phyloP scores from a whole-genome alignment of 2,329 filamentous ascomycete species.

The Fusarium buxicola region DNA sequence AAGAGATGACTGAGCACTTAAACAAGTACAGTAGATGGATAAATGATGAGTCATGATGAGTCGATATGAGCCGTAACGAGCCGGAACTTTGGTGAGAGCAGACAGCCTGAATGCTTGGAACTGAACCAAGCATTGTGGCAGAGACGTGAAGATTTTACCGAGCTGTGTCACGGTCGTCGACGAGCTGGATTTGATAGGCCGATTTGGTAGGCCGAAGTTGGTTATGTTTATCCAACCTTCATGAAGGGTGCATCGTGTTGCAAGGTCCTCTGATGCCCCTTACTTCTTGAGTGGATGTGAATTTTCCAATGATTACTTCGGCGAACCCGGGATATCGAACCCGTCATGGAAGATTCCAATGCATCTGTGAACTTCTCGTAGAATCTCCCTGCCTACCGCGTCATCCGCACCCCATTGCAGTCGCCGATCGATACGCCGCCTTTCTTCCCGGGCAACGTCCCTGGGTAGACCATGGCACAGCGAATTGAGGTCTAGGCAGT shows the following conservation, averaged over 20 bases:
- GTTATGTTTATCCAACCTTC: background rate
- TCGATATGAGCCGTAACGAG: constrained; percentile 9
- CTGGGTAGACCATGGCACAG: constrained; percentile 46
- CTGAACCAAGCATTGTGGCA: background rate
- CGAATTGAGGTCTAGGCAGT: constrained; percentile 48
- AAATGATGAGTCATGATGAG: constrained; percentile 15
- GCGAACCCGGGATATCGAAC: constrained; percentile 6
- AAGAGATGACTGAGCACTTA: background rate
- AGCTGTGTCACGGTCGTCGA: constrained; percentile 15
- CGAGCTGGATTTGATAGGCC: constrained; percentile 38
- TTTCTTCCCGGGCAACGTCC: constrained; percentile 46
- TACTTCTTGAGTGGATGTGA: background rate
- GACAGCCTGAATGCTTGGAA: constrained; percentile 1
- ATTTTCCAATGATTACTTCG: constrained; percentile 1
- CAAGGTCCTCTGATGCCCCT: background rate
- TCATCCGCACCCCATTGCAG: constrained; percentile 49
- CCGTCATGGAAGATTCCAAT: constrained; percentile 38
- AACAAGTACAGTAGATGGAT: background rate
- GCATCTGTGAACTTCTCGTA: constrained; percentile 40
- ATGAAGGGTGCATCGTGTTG: background rate
- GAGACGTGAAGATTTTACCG: background rate
- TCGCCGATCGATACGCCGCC: constrained; percentile 44
- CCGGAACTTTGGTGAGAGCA: background rate
- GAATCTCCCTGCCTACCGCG: constrained; percentile 37
- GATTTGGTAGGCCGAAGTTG: constrained; percentile 25